phyloP scores from a whole-genome alignment of 192 early-diverging fungal species.

The Coemansia sp. region DNA sequence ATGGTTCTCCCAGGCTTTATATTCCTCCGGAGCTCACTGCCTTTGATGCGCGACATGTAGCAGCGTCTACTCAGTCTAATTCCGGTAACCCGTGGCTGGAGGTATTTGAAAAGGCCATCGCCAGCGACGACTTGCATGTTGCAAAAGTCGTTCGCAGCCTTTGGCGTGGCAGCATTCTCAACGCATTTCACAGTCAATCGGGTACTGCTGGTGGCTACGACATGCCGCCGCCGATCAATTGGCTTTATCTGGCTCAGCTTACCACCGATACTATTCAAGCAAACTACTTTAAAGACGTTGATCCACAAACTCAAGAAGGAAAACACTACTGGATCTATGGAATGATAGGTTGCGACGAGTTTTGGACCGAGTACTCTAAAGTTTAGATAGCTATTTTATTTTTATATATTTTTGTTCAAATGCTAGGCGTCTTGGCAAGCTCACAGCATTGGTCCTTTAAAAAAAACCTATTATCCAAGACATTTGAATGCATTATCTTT shows the following conservation, averaged over 20 bases:
- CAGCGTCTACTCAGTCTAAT: neutral
- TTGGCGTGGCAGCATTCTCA: conserved; percentile 54
- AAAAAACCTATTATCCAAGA: no score
- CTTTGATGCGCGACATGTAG: conserved; percentile 14
- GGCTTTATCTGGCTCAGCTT: conserved; percentile 31
- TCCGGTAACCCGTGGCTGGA: conserved; percentile 49
- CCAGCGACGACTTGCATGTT: conserved; percentile 57
- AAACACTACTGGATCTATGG: conserved; percentile 23
- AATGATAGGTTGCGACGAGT: conserved; percentile 27
- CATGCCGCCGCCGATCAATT: conserved; percentile 33
- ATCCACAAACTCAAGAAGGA: conserved; percentile 4
- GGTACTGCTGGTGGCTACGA: conserved; percentile 1
- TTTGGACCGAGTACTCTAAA: conserved; percentile 15
- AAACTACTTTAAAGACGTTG: conserved; percentile 5
- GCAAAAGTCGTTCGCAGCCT: conserved; percentile 57
- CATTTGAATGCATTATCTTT: no score
- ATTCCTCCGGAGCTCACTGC: conserved; percentile 24
- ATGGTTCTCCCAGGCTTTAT: conserved; percentile 48
- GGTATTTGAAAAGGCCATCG: conserved; percentile 49
- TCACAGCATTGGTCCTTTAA: no score
- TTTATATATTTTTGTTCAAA: neutral
- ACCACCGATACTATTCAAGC: conserved; percentile 16
- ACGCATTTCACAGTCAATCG: conserved; percentile 6
- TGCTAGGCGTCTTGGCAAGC: neutral
- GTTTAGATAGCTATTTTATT: neutral